Evolutionary conservation across 1,284 basidiomycete species (phyloP).

Genomic region (Malassezia sp.): DNA sequence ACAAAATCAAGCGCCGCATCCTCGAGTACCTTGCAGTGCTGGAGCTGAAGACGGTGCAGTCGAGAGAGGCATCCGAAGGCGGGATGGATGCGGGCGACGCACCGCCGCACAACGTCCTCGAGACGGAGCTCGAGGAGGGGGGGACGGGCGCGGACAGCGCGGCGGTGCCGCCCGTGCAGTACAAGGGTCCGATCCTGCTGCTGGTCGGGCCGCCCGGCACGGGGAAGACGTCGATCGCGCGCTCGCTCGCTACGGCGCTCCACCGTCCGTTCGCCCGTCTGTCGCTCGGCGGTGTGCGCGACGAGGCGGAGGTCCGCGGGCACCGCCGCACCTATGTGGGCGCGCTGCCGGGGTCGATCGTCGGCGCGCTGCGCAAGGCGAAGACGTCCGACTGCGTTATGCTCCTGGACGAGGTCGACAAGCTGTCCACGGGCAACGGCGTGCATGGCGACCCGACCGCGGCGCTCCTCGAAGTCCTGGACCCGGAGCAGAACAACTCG

Average conservation of each 20-base stretch:
- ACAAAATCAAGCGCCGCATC: slow-evolving; percentile 49
- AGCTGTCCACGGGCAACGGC: slow-evolving; percentile 45
- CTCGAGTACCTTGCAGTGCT: slow-evolving; percentile 49
- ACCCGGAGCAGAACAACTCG: slow-evolving; percentile 48
- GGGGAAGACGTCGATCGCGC: slow-evolving; percentile 44
- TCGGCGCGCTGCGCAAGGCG: slow-evolving; percentile 43
- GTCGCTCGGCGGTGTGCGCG: slow-evolving; percentile 48
- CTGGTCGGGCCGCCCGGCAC: slow-evolving; percentile 49
- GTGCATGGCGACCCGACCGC: slow-evolving; percentile 49
- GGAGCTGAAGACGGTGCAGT: slow-evolving; percentile 46
- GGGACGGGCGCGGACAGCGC: not conserved
- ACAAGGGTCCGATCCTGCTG: slow-evolving; percentile 67
- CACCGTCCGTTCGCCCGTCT: slow-evolving; percentile 55
- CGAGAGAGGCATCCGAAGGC: slow-evolving; percentile 21
- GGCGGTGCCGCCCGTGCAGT: slow-evolving; percentile 7
- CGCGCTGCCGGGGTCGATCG: slow-evolving; percentile 59
- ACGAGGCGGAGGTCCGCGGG: slow-evolving; percentile 49
- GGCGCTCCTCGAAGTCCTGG: slow-evolving; percentile 49
- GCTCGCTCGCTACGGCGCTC: slow-evolving; percentile 55
- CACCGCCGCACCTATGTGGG: slow-evolving; percentile 43
- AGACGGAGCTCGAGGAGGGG: slow-evolving; percentile 2
- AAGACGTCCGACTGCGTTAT: slow-evolving; percentile 49
- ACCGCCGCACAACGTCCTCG: not conserved
- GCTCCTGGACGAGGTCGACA: slow-evolving; percentile 50
- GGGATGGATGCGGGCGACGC: not conserved